These are phyloP conservation scores for Silybum marianum DNA, from an alignment of 129 eudicot genomes.

Conservation along the genomic window DNA sequence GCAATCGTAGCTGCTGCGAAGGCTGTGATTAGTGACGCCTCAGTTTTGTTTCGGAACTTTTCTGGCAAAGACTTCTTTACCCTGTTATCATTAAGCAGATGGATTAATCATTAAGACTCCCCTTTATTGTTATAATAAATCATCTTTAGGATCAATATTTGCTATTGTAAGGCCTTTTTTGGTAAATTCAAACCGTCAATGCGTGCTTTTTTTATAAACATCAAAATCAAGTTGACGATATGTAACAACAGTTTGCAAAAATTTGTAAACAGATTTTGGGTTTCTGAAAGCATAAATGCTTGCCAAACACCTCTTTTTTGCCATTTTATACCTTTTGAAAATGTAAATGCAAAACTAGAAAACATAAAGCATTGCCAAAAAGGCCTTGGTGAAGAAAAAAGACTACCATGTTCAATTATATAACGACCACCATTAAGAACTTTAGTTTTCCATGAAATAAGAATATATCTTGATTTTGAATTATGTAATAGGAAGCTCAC, in stretches of 20 bases:
- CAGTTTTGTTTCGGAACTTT: conserved; percentile 75
- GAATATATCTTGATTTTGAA: not conserved
- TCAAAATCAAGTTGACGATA: not conserved
- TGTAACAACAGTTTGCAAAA: not conserved
- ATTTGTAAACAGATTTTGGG: not conserved
- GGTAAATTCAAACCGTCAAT: not conserved
- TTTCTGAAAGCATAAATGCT: not conserved
- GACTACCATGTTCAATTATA: not conserved
- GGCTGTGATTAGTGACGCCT: conserved; percentile 75
- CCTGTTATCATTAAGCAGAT: conserved; percentile 35
- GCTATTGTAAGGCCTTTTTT: not conserved
- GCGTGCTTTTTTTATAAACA: not conserved
- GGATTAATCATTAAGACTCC: not conserved
- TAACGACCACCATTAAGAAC: not conserved
- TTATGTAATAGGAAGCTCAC: conserved; percentile 53
- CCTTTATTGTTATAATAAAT: conserved; percentile 18
- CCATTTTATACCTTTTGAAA: not conserved
- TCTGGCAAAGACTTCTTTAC: conserved; percentile 97
- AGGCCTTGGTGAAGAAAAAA: not conserved
- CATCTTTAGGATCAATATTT: conserved; percentile 11
- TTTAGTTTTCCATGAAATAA: not conserved
- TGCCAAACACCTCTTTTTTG: not conserved
- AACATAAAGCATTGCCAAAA: not conserved
- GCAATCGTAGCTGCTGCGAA: conserved; percentile 84
- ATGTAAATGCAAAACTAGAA: not conserved